Evolutionary conservation across 2,329 filamentous ascomycete species (phyloP).

Genomic region (Cercospora zeina): DNA sequence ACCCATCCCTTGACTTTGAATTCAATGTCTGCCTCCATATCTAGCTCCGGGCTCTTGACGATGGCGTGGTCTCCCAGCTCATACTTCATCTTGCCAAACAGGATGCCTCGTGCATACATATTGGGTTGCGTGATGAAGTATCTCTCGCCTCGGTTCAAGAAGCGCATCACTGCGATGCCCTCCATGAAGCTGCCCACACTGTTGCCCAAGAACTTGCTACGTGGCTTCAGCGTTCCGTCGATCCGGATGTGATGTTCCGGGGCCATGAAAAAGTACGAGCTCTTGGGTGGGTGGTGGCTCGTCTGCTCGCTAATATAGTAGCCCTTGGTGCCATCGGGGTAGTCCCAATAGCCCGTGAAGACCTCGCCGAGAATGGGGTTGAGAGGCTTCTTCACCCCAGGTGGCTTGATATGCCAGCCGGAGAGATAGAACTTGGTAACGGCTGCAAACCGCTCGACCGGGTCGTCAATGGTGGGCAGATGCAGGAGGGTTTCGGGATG

Average conservation of each 20-base stretch:
- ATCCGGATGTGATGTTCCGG: conserved; percentile 92
- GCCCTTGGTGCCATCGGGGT: conserved; percentile 73
- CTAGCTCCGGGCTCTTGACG: conserved; percentile 84
- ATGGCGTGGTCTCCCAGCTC: conserved; percentile 95
- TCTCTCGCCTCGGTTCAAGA: conserved; percentile 83
- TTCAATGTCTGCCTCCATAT: conserved; percentile 85
- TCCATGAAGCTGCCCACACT: conserved; percentile 99
- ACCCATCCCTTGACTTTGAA: conserved; percentile 99
- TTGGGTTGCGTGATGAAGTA: conserved; percentile 97
- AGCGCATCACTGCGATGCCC: conserved; percentile 80
- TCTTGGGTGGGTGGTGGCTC: conserved; percentile 96
- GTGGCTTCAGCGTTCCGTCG: conserved; percentile 90
- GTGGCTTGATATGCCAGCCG: conserved; percentile 97
- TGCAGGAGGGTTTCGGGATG: conserved; percentile 93
- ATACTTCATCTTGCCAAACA: conserved; percentile 99
- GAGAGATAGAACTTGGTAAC: conserved; percentile 98
- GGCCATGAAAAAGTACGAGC: conserved; percentile 98
- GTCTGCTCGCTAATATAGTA: conserved; percentile 99
- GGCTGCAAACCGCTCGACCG: conserved; percentile 82
- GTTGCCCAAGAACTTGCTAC: conserved; percentile 93
- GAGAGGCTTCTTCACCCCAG: conserved; percentile 95
- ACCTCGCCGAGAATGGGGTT: conserved; percentile 95
- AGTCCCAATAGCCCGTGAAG: conserved; percentile 93
- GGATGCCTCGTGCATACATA: conserved; percentile 96
- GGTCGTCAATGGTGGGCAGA: conserved; percentile 85